phyloP scores from a whole-genome alignment of 2,329 filamentous ascomycete genomes.

The Trichoderma simmonsii region DNA sequence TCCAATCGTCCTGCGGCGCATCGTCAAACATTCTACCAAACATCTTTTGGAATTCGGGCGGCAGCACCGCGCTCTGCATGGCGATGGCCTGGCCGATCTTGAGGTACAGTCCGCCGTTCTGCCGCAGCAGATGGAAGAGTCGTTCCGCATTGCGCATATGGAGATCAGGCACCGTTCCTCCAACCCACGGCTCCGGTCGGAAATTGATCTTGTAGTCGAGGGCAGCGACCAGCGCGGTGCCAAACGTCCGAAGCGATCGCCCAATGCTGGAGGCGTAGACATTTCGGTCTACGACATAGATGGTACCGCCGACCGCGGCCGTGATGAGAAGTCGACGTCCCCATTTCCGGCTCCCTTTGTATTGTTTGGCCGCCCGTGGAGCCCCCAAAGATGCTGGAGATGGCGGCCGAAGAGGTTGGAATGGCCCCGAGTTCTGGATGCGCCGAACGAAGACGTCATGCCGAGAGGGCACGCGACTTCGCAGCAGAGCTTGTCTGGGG shows the following conservation, averaged over 20 bases:
- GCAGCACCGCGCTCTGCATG: constrained; percentile 93
- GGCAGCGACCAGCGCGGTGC: constrained; percentile 73
- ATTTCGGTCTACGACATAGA: constrained; percentile 68
- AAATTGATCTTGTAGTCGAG: constrained; percentile 98
- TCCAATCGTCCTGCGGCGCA: constrained; percentile 89
- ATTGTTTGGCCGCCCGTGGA: constrained; percentile 67
- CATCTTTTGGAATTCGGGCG: constrained; percentile 94
- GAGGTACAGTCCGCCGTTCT: constrained; percentile 90
- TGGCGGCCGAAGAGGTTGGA: constrained; percentile 69
- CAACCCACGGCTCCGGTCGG: constrained; percentile 70
- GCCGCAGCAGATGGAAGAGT: constrained; percentile 74
- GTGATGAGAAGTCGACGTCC: constrained; percentile 67
- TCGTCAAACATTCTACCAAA: constrained; percentile 97
- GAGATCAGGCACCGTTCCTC: constrained; percentile 69
- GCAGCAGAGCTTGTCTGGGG: constrained; percentile 21
- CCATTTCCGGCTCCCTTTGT: constrained; percentile 69
- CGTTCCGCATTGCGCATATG: constrained; percentile 82
- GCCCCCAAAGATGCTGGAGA: constrained; percentile 75
- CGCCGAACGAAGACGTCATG: constrained; percentile 24
- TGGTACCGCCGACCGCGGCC: constrained; percentile 54
- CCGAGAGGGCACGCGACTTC: constrained; percentile 21
- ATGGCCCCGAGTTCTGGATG: constrained; percentile 42
- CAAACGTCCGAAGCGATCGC: constrained; percentile 79
- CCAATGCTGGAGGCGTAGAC: constrained; percentile 76
- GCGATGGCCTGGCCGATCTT: constrained; percentile 98